phyloP scores from a whole-genome alignment of 2,329 filamentous ascomycete genomes.

The Talaromyces sp. region DNA sequence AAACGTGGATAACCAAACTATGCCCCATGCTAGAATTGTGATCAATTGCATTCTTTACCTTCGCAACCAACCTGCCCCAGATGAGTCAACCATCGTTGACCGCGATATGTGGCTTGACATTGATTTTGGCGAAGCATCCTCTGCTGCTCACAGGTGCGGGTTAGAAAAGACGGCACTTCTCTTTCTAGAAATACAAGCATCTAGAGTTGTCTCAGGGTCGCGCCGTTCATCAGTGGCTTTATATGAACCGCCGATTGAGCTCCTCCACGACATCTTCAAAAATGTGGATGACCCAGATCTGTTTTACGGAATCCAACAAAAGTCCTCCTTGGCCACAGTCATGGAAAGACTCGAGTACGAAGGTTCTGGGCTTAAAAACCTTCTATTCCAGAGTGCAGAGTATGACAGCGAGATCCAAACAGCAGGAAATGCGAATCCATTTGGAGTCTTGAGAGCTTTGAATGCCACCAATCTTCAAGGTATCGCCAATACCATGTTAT shows the following conservation, averaged over 20 bases:
- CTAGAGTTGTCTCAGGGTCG: conserved; percentile 60
- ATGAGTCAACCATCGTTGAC: conserved; percentile 77
- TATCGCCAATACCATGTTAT: conserved; percentile 77
- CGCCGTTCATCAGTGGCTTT: conserved; percentile 67
- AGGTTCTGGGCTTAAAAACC: conserved; percentile 79
- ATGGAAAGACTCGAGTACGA: conserved; percentile 86
- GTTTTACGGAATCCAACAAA: conserved; percentile 87
- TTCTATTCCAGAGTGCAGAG: conserved; percentile 87
- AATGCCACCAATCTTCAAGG: conserved; percentile 82
- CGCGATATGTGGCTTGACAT: conserved; percentile 83
- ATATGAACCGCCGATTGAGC: conserved; percentile 61
- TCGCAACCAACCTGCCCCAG: conserved; percentile 74
- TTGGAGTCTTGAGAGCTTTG: conserved; percentile 74
- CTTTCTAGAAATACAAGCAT: conserved; percentile 73
- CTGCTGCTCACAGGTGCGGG: conserved; percentile 73
- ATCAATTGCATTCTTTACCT: conserved; percentile 84
- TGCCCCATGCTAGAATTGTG: conserved; percentile 70
- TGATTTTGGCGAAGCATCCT: conserved; percentile 70
- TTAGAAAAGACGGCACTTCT: conserved; percentile 87
- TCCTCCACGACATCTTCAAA: conserved; percentile 81
- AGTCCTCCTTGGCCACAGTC: conserved; percentile 74
- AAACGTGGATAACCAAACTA: conserved; percentile 44
- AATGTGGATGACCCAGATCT: conserved; percentile 95
- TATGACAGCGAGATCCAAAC: conserved; percentile 80
- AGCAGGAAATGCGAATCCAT: conserved; percentile 61